Percentiles rank a stretch among this genome's conserved stretches.
Evolutionary conservation across 1,139 yeast genomes (phyloP).

Genomic region (Blastobotrys persicus): DNA sequence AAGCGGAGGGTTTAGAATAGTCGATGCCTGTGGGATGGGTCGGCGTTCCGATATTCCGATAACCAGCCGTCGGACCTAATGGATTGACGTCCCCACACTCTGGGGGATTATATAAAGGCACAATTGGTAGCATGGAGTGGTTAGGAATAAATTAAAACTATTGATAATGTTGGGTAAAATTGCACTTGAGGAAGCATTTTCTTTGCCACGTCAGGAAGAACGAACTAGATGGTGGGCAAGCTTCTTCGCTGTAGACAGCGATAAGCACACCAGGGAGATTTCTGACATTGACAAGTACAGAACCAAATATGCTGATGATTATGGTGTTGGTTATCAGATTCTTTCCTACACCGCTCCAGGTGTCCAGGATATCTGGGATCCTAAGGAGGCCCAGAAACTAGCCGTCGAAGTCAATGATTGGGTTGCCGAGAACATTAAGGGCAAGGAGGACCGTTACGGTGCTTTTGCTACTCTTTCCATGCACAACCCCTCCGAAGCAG

Average conservation of each 20-base stretch:
- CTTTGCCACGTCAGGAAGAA: constrained; percentile 12
- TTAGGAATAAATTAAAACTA: not conserved
- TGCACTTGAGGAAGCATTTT: constrained; percentile 15
- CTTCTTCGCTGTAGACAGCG: constrained; percentile 14
- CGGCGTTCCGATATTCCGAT: not conserved
- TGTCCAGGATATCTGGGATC: constrained; percentile 13
- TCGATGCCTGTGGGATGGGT: no score
- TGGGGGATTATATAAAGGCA: not conserved
- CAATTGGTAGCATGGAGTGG: not conserved
- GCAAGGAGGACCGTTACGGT: constrained; percentile 15
- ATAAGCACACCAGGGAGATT: constrained; percentile 13
- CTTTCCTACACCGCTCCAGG: constrained; percentile 16
- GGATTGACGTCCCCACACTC: not conserved
- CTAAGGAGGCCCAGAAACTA: constrained; percentile 14
- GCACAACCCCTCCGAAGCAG: constrained; percentile 15
- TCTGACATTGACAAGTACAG: constrained; percentile 8
- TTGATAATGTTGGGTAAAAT: constrained; percentile 15
- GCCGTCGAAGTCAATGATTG: constrained; percentile 15
- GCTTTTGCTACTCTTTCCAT: constrained; percentile 16
- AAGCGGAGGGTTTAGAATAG: not conserved
- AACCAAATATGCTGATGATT: constrained; percentile 12
- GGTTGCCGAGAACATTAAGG: constrained; percentile 13
- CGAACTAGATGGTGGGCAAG: constrained; percentile 15
- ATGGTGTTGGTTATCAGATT: constrained; percentile 15
- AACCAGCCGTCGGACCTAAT: not conserved